Evolutionary conservation across 441 rosid genomes (phyloP), one percentile per base, ranked within the genome.

Genomic region (Populus hybrid): DNA sequence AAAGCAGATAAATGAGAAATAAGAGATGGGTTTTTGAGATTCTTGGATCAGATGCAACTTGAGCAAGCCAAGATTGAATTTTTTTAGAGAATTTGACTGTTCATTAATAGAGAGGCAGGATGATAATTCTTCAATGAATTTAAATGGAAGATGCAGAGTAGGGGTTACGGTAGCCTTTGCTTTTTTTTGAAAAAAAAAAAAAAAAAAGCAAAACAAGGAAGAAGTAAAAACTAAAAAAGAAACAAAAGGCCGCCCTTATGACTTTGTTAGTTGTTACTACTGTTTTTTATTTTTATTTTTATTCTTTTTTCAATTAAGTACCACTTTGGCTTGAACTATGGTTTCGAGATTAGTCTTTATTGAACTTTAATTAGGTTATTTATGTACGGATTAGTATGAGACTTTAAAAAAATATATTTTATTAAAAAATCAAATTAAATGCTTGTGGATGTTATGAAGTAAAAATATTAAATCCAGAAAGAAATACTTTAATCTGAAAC

Each of bases 21-120:
- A 72, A 30, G 42, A 5, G 70, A 74, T 50, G 66, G n/a, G 16
- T 32, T 70, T 11, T 6, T 3, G 32, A 70, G 76, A 78, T n/a
- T 75, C 67, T 72, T 36, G 76, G 78, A 80, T 83, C 73, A 57
- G 81, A 72, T 59, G 78, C 50, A 50, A 72, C 61, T 8, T 26
- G 28, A n/a, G 21, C 63, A 2, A 11, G 46, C 26, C n/a, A 40
- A 30, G 34, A 42, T 28, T 28, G 32, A 53, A 53, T 16, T 53
- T 53, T 46, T 53, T 6, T 5, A 18, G n/a, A 53, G 61, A 53
- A 53, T 53, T 53, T 40, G 64, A 9, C 8, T 16, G 64, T 26
- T 21, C 5, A n/a, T 28, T 40, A 5, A 18, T 4, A 57, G 63
- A 70, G 63, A 76, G 74, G 38, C 75, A 76, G 38, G 59, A 76